Evolutionary conservation across 345 rosid species (phyloP), one percentile per base, ranked within the genome.

Genomic region (Barbarea vulgaris): DNA sequence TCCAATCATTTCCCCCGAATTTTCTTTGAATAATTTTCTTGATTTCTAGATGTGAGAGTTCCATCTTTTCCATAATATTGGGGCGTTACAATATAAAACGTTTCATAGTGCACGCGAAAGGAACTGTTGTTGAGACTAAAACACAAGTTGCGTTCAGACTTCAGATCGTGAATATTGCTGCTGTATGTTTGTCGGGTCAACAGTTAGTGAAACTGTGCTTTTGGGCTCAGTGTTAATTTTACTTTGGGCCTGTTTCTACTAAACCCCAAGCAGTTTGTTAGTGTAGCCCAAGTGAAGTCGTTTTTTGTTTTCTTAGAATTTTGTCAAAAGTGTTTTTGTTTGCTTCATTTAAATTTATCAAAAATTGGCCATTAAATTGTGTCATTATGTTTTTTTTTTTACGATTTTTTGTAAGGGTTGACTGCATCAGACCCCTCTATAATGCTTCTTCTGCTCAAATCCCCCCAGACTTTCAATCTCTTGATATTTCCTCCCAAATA

Each of bases 41-140:
- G 18, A 15, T 46, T 46, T 46, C 3, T 44, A 21, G 19, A 70
- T 59, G 37, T 34, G 33, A 69, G 74, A 21, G 19, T 28, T 69
- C n/a, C 24, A 67, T 27, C 21, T 50, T 65, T 18, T 66, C 18
- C 55, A 22, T 2, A 10, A 10, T 27, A 4, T 21, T 44, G 44
- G 9, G 44, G 14, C 44, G 15, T 39, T 39, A 3, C 44, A 39
- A 39, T 39, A 15, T 39, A 11, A 33, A 33, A 12, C 44, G 44
- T 39, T 37, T 13, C n/a, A 12, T 2, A 3, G 2, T 39, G 44
- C 5, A 39, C 44, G 46, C n/a, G n/a, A 12, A 34, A 34, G 39
- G 39, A 21, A 22, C 56, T 22, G n/a, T 22, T 52, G 56, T 52
- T 22, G 30, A 11, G 22, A 28, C 15, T 3, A 17, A 9, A 50